Evolutionary conservation across 768 basidiomycete genomes (phyloP).

Genomic region (Mycena latifolia): DNA sequence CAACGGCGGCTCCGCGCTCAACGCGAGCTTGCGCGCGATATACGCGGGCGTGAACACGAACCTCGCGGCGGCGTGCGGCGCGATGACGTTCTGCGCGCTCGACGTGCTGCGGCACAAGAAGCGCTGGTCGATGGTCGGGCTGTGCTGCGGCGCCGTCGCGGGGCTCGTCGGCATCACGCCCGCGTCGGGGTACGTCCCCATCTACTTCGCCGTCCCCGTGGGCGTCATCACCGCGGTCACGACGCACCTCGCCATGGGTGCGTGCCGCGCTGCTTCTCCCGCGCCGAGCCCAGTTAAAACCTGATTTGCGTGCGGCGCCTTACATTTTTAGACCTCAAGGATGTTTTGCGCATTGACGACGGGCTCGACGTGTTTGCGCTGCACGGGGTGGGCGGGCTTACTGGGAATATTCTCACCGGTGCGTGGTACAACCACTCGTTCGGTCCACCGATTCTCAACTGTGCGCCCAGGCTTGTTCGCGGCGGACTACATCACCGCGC

Average conservation of each 20-base stretch:
- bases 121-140: conserved; percentile 24
- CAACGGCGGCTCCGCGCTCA: conserved; percentile 25
- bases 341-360: conserved; percentile 20
- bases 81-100: conserved; percentile 20
- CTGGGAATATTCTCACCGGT: conserved; percentile 21
- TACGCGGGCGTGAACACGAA: conserved; percentile 24
- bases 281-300: too few relatives aligned
- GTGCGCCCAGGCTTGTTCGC: conserved; percentile 13
- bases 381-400: conserved; percentile 21
- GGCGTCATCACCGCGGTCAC: conserved; percentile 14
- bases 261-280: neutral
- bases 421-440: neutral
- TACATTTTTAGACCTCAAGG: conserved; percentile 9
- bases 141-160: conserved; percentile 25
- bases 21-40: conserved; percentile 18
- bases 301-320: neutral
- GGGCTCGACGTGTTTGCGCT: conserved; percentile 24
- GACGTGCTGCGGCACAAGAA: conserved; percentile 20
- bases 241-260: conserved; percentile 21
- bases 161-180: conserved; percentile 26
- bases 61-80: conserved; percentile 16
- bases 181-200: conserved; percentile 17
- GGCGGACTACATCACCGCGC: conserved; percentile 25
- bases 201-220: conserved; percentile 25
- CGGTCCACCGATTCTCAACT: too few relatives aligned